Evolutionary conservation across 2,329 filamentous ascomycete genomes (phyloP).

Genomic region (Bretziella fagacearum): DNA sequence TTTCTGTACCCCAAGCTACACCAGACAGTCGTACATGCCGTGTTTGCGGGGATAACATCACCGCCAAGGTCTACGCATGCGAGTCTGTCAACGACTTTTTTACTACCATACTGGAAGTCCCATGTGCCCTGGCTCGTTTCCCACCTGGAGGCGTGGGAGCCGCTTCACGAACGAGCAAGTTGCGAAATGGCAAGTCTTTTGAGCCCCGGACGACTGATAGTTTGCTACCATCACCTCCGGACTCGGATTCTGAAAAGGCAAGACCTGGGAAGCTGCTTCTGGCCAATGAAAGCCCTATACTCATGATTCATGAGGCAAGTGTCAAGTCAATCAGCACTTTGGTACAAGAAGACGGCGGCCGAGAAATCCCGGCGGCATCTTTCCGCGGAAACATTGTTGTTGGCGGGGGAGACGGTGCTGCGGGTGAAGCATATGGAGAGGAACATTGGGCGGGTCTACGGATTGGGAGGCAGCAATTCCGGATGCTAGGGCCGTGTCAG

Average conservation of each 20-base stretch:
- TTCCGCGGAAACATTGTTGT: slow-evolving; percentile 86
- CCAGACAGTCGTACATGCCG: slow-evolving; percentile 28
- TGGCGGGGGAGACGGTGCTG: slow-evolving; percentile 29
- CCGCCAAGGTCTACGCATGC: slow-evolving; percentile 53
- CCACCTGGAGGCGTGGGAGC: slow-evolving; percentile 46
- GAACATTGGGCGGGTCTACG: slow-evolving; percentile 56
- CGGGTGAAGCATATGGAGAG: slow-evolving; percentile 47
- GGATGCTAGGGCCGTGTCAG: slow-evolving; percentile 67
- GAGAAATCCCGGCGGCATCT: slow-evolving; percentile 45
- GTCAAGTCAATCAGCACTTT: slow-evolving; percentile 49
- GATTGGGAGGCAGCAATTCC: slow-evolving; percentile 48
- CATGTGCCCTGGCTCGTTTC: slow-evolving; percentile 72
- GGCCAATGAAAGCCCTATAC: slow-evolving; percentile 86
- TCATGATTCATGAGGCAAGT: slow-evolving; percentile 66
- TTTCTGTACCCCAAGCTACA: slow-evolving; percentile 18
- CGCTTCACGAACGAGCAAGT: slow-evolving; percentile 51
- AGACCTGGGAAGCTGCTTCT: slow-evolving; percentile 46
- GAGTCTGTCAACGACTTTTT: slow-evolving; percentile 58
- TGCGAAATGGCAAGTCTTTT: slow-evolving; percentile 9
- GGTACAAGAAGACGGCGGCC: not conserved
- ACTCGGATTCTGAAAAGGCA: slow-evolving; percentile 35
- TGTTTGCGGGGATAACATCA: slow-evolving; percentile 70
- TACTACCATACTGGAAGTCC: slow-evolving; percentile 53
- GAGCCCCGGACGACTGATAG: not conserved
- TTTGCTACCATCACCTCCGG: slow-evolving; percentile 32